Evolutionary conservation across 805 yeast species (phyloP), one percentile per base, ranked within the genome.

Genomic region (Schwanniomyces vanrijiae): DNA sequence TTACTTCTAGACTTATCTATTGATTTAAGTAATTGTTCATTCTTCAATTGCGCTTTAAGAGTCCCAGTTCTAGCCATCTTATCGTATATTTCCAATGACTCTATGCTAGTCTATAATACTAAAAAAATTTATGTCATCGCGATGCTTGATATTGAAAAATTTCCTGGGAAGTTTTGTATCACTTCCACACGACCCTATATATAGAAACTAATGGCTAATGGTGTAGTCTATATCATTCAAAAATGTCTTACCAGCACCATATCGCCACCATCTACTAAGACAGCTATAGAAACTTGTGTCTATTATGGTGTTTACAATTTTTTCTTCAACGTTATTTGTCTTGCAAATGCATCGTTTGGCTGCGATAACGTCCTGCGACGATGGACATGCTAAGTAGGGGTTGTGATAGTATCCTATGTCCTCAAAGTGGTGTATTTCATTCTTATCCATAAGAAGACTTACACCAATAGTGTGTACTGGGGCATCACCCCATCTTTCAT

Each of bases 211-310:
- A 46, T 47, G 33, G 39, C 46, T 44, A 37, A 49, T 34, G 18
- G 38, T 55, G 45, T 55, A 55, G 16, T 59, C 65, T 16, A 60
- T 55, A 45, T 77, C 83, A 49, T 78, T 77, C 29, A 82, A 50
- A 54, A 84, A 83, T 2, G 58, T 61, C 55, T 82, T 83, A 1
- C 88, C 87, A 2, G 81, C 71, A 8, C 87, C 86, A 51, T 71
- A 71, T 55, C 81, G 81, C 95, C 95, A 87, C 91, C 91, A 87
- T 50, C 83, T 73, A 26, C 80, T 72, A 40, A 87, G 61, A 65
- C 95, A 87, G 55, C 91, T 85, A 52, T 77, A 80, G 4, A 78
- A 61, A 49, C 73, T 60, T n/a, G 73, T 64, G 45, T 74, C 73
- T 50, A 79, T 69, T 39, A 73, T 68, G 18, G 66, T 48, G 22